Base-by-base conservation (phyloP, 441 rosid species). In the Sinapis alba region DNA sequence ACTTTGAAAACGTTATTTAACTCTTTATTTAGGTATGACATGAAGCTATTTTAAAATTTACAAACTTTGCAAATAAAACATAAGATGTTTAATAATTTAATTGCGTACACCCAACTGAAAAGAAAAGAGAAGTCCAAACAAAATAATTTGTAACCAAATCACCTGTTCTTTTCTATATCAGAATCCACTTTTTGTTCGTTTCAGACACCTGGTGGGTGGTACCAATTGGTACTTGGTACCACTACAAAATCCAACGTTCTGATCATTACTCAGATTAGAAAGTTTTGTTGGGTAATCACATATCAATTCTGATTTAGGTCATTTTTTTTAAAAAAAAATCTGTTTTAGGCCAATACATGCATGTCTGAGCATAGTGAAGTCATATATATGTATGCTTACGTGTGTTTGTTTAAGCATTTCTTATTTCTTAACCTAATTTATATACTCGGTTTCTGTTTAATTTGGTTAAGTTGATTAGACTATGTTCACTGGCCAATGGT, bases 191-290 rank as follows among this genome's bases (percentile, higher is more conserved):
- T 62, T 34, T 62, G 24, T 62, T 62, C 19, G 36, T 58, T 34
- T 34, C 36, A 38, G n/a, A 16, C 26, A 27, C 56, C 59, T 16
- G 43, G 70, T 64, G 34, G 19, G 20, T 64, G 56, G 56, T 62
- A 70, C 66, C 58, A 59, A 12, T 36, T 54, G 36, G 56, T 69
- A 36, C 26, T 21, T 67, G 47, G 62, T 69, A 62, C 69, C 18
- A 72, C 26, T 32, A 15, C 38, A 72, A 72, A 72, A 32, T 62
- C 38, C 62, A 34, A 50, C 34, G 51, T 21, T 15, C n/a, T 58
- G 11, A 26, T 62, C 12, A 51, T 27, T 6, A 34, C 38, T 72
- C 62, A 51, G 3, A 51, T 34, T 32, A 51, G 26, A 51, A 62
- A 72, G 20, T 27, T 27, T 18, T 8, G 28, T 24, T 27, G 67